These are phyloP conservation scores for Boletus semigastroideus DNA, from an alignment of 1,284 basidiomycete species.

Conservation along the genomic window DNA sequence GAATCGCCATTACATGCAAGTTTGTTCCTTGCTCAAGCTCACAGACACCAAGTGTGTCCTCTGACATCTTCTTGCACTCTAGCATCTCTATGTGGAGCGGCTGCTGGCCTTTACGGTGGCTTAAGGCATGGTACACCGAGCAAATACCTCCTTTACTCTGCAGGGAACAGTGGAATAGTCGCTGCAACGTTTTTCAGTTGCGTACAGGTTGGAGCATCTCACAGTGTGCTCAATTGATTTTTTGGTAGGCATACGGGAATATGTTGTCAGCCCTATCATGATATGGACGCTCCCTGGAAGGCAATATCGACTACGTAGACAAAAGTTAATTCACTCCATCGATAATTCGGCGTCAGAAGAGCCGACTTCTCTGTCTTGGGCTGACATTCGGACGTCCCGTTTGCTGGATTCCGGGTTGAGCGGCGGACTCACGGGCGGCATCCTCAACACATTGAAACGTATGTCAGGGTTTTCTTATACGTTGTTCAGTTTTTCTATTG, in stretches of 20 bases:
- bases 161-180: slow-evolving; percentile 64
- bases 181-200: slow-evolving; percentile 73
- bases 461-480: slow-evolving; percentile 12
- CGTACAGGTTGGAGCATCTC: slow-evolving; percentile 8
- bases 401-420: slow-evolving; percentile 64
- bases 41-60: slow-evolving; percentile 1
- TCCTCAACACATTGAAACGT: slow-evolving; percentile 50
- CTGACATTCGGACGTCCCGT: slow-evolving; percentile 53
- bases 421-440: slow-evolving; percentile 60
- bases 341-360: slow-evolving; percentile 5
- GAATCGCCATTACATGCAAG: slow-evolving; percentile 70
- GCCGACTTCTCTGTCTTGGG: slow-evolving; percentile 37
- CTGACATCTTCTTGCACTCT: slow-evolving; percentile 15
- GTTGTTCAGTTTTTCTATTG: neutral
- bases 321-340: slow-evolving; percentile 22
- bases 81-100: slow-evolving; percentile 50
- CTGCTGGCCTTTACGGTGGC: slow-evolving; percentile 56
- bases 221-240: neutral
- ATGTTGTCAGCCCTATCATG: slow-evolving; percentile 56
- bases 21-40: slow-evolving; percentile 47
- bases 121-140: slow-evolving; percentile 44
- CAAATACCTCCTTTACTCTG: slow-evolving; percentile 39
- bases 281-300: slow-evolving; percentile 26
- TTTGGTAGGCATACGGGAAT: slow-evolving; percentile 63
- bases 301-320: slow-evolving; percentile 41